A percentile compares a stretch with the other conserved stretches of the same genome.
These are phyloP conservation scores for Asclepias syriaca DNA, from an alignment of 257 asterid species.

Conservation along the genomic window DNA sequence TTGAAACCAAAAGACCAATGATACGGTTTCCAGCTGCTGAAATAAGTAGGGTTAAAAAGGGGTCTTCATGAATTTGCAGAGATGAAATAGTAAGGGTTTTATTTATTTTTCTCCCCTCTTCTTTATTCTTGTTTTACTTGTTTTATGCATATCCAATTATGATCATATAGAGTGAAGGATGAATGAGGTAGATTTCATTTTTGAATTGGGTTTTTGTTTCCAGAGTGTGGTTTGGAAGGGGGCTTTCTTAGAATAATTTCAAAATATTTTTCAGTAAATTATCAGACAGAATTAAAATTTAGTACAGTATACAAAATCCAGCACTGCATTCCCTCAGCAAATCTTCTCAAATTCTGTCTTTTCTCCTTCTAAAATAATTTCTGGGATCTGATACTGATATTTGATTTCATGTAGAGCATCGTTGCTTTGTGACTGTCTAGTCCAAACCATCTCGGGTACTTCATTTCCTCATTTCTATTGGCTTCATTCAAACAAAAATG, in stretches of 20 bases:
- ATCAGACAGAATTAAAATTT: background rate
- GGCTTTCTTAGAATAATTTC: background rate
- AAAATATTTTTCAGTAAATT: background rate
- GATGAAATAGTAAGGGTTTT: background rate
- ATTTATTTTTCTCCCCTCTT: background rate
- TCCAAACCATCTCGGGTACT: constrained; percentile 1
- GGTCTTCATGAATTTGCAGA: background rate
- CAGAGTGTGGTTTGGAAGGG: background rate
- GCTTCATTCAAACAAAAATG: constrained; percentile 12
- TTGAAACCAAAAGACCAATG: background rate
- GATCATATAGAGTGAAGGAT: background rate
- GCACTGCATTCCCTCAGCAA: background rate
- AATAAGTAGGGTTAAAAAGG: background rate
- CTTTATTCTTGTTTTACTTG: background rate
- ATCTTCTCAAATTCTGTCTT: background rate
- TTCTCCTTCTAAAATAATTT: background rate
- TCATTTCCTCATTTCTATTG: constrained; percentile 15
- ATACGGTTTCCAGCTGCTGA: background rate
- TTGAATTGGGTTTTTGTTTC: background rate
- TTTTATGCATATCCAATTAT: background rate
- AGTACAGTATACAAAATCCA: background rate
- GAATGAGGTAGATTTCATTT: background rate
- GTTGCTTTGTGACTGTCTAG: background rate
- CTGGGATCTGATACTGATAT: background rate
- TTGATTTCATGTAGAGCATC: constrained; percentile 6